These are phyloP conservation scores for Trichoderma sp. DNA, from an alignment of 2,329 filamentous ascomycete species.

Conservation along the genomic window DNA sequence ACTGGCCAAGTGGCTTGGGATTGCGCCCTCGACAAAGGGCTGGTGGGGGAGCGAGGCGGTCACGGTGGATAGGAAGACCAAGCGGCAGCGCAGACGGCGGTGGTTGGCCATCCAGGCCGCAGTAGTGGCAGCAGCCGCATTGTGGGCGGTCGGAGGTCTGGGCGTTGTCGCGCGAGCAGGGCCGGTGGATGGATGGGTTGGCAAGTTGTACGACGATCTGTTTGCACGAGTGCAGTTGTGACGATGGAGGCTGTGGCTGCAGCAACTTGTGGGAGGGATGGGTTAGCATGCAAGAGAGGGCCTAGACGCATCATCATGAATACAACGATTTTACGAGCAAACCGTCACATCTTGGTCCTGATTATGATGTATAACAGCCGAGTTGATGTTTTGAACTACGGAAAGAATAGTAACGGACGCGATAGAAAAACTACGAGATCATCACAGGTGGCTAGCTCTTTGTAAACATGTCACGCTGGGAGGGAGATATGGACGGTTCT, in stretches of 20 bases:
- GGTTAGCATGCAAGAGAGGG: not conserved
- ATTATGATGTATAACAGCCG: not conserved
- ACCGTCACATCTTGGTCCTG: not conserved
- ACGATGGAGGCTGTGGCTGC: slow-evolving; percentile 14
- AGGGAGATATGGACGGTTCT: not conserved
- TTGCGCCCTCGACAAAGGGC: slow-evolving; percentile 60
- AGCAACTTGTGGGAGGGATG: not conserved
- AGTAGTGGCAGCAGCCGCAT: slow-evolving; percentile 56
- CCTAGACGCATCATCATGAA: slow-evolving; percentile 10
- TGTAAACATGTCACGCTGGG: slow-evolving; percentile 11
- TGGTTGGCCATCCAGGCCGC: slow-evolving; percentile 73
- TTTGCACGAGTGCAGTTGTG: slow-evolving; percentile 41
- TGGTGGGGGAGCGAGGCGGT: slow-evolving; percentile 47
- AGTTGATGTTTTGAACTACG: not conserved
- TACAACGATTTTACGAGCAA: slow-evolving; percentile 21
- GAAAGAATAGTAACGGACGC: not conserved
- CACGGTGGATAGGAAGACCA: slow-evolving; percentile 53
- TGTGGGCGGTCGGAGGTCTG: slow-evolving; percentile 84
- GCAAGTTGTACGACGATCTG: slow-evolving; percentile 75
- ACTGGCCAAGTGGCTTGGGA: slow-evolving; percentile 76
- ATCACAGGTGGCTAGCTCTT: not conserved
- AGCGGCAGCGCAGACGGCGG: slow-evolving; percentile 61
- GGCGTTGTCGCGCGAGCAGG: slow-evolving; percentile 77
- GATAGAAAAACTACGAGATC: not conserved
- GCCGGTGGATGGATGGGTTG: slow-evolving; percentile 74